A percentile compares a stretch with the other conserved stretches of the same genome.
Evolutionary conservation across 1,284 basidiomycete species (phyloP).

Genomic region (Ceratobasidium sp.): DNA sequence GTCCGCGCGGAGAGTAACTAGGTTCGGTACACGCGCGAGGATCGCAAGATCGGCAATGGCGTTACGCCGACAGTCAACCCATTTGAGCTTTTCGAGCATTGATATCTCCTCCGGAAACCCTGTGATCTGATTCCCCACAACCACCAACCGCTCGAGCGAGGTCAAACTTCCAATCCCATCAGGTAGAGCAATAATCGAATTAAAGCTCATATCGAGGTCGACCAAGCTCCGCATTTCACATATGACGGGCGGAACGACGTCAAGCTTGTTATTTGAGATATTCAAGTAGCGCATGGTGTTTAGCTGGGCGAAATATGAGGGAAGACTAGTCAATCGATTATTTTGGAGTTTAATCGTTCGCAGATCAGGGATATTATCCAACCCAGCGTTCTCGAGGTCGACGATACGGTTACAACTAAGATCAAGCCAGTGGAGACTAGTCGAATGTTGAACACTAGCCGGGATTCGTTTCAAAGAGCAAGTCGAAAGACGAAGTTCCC

Average conservation of each 20-base stretch:
- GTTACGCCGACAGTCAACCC: constrained; percentile 89
- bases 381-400: constrained; percentile 88
- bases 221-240: constrained; percentile 80
- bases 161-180: constrained; percentile 81
- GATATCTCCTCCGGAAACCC: constrained; percentile 80
- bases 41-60: constrained; percentile 80
- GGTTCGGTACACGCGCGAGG: constrained; percentile 77
- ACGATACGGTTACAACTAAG: constrained; percentile 94
- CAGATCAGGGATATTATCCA: constrained; percentile 84
- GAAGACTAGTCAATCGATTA: constrained; percentile 91
- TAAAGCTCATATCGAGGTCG: constrained; percentile 97
- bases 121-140: constrained; percentile 90
- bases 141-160: constrained; percentile 81
- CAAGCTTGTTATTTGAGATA: constrained; percentile 98
- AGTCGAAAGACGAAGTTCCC: constrained; percentile 90
- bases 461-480: constrained; percentile 97
- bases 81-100: constrained; percentile 73
- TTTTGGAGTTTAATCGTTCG: constrained; percentile 87
- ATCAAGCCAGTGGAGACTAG: constrained; percentile 86
- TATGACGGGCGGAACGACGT: constrained; percentile 82
- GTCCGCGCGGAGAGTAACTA: constrained; percentile 80
- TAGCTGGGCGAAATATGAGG: constrained; percentile 87
- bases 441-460: constrained; percentile 82
- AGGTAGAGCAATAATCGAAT: constrained; percentile 87
- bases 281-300: constrained; percentile 84